phyloP scores from a whole-genome alignment of 345 rosid species.

The Rhodamnia argentea region DNA sequence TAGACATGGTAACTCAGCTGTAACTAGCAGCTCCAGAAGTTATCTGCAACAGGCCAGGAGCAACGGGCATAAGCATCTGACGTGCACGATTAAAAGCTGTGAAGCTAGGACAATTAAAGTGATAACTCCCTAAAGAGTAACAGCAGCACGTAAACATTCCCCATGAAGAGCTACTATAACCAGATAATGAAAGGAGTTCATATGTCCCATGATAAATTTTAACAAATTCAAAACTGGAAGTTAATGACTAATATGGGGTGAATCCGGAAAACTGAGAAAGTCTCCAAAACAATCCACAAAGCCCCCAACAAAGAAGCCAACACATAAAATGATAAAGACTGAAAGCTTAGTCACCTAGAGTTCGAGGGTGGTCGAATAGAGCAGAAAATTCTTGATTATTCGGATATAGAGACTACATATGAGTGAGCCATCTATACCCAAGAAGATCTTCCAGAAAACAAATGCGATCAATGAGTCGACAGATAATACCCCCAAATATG shows the following conservation, averaged over 20 bases:
- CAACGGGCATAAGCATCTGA: constrained; percentile 1
- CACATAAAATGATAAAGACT: not conserved
- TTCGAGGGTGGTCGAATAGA: not conserved
- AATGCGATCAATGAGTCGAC: not conserved
- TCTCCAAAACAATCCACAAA: too few relatives aligned
- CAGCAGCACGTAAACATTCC: not conserved
- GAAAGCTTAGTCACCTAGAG: not conserved
- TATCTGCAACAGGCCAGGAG: not conserved
- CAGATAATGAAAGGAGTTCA: not conserved
- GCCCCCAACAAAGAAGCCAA: not conserved
- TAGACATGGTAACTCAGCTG: constrained; percentile 37
- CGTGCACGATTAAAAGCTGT: not conserved
- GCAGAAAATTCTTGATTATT: not conserved
- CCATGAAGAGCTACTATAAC: not conserved
- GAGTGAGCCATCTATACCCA: not conserved
- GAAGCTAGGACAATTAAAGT: not conserved
- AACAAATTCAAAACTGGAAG: not conserved
- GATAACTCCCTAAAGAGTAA: not conserved
- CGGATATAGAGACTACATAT: not conserved
- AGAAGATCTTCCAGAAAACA: not conserved
- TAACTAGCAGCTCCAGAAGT: not conserved
- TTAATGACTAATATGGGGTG: not conserved
- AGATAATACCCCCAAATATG: not conserved
- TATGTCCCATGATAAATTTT: not conserved
- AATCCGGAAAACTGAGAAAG: not conserved